These are phyloP conservation scores for Xylaria sp. DNA, from an alignment of 2,329 filamentous ascomycete species.

Conservation along the genomic window DNA sequence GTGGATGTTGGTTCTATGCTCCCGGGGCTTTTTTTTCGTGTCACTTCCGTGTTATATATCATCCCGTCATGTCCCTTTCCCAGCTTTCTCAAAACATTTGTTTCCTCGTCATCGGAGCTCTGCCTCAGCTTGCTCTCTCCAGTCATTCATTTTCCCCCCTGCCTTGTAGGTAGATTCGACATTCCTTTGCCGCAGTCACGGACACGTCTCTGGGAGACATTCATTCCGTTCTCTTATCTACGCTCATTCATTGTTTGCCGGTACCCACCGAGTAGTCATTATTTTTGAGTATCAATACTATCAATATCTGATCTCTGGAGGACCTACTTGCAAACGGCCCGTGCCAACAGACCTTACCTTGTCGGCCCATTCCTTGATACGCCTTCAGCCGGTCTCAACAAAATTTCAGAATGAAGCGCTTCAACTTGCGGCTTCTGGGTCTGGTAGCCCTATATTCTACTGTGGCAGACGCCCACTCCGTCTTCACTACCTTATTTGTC, in stretches of 20 bases:
- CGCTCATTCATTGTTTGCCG: neutral
- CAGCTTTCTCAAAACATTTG: neutral
- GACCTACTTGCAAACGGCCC: neutral
- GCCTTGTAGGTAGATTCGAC: slow-evolving; percentile 1
- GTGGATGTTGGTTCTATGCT: neutral
- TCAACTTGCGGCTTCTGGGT: slow-evolving; percentile 36
- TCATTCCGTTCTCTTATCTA: slow-evolving; percentile 9
- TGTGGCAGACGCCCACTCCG: slow-evolving; percentile 57
- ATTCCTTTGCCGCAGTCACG: neutral
- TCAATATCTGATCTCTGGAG: neutral
- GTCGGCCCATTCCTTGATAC: slow-evolving; percentile 1
- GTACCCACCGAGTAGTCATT: too few relatives aligned
- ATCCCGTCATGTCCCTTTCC: neutral
- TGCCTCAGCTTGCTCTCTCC: neutral
- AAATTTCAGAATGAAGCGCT: slow-evolving; percentile 41
- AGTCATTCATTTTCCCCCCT: slow-evolving; percentile 15
- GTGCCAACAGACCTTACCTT: neutral
- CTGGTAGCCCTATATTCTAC: slow-evolving; percentile 42
- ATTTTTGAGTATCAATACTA: slow-evolving; percentile 2
- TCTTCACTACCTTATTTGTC: slow-evolving; percentile 66
- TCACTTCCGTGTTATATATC: neutral
- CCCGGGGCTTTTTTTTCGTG: neutral
- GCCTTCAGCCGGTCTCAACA: neutral
- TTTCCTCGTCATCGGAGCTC: neutral
- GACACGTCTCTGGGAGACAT: neutral